These are phyloP conservation scores for Lodderomyces parapsilosis DNA, from an alignment of 1,139 yeast genomes.

Conservation along the genomic window DNA sequence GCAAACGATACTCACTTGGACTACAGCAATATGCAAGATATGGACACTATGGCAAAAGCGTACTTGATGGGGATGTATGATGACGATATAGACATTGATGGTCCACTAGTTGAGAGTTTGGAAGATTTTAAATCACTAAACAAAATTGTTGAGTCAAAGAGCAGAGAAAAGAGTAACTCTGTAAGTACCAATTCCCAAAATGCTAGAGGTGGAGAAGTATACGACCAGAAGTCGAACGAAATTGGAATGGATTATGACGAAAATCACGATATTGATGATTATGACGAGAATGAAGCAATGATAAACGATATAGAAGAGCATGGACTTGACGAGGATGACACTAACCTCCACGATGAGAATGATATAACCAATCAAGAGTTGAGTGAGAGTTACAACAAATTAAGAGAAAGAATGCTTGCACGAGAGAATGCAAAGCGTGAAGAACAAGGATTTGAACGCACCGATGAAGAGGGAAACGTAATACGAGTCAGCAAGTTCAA, in stretches of 20 bases:
- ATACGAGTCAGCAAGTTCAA: conserved; percentile 65
- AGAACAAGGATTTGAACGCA: conserved; percentile 64
- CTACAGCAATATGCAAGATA: conserved; percentile 32
- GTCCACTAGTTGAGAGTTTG: conserved; percentile 54
- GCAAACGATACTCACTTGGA: conserved; percentile 35
- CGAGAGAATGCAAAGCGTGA: conserved; percentile 43
- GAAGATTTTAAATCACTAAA: conserved; percentile 58
- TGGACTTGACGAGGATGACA: conserved; percentile 45
- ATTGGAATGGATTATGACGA: conserved; percentile 19
- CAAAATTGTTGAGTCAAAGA: conserved; percentile 38
- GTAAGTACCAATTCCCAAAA: conserved; percentile 9
- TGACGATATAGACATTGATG: conserved; percentile 52
- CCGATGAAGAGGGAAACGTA: conserved; percentile 67
- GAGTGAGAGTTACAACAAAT: conserved; percentile 53
- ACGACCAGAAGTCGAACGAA: conserved; percentile 20
- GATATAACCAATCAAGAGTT: conserved; percentile 43
- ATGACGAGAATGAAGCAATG: conserved; percentile 42
- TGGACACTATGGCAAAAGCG: conserved; percentile 59
- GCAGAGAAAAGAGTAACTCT: conserved; percentile 17
- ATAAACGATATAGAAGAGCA: conserved; percentile 31
- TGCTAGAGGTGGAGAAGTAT: conserved; percentile 1
- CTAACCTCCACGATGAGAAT: conserved; percentile 23
- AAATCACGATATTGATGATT: conserved; percentile 23
- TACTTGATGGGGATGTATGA: conserved; percentile 60
- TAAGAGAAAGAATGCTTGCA: conserved; percentile 52